Conservation (phyloP, 192 early-diverging fungal species). For the Backusella sp. region DNA sequence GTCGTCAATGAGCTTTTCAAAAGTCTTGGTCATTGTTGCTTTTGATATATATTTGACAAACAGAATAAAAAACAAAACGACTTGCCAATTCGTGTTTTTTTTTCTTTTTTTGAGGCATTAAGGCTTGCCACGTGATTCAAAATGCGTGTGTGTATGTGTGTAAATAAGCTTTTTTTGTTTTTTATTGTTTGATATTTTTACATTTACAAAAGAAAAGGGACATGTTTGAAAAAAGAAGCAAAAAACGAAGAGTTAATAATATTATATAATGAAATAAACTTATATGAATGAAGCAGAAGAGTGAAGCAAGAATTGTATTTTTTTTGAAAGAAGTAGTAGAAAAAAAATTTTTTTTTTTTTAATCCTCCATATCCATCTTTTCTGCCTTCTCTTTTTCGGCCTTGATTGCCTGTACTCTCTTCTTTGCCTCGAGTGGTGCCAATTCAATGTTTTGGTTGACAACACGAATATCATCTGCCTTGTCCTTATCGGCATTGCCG, state of each 20-base stretch:
- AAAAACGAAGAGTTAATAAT: neutral
- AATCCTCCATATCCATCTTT: conserved; percentile 65
- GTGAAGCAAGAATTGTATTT: neutral
- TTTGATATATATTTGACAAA: neutral
- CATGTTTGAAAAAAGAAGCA: neutral
- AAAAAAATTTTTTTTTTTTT: conserved; percentile 11
- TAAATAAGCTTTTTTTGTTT: too few relatives aligned
- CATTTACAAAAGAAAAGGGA: too few relatives aligned
- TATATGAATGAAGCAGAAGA: neutral
- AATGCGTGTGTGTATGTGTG: too few relatives aligned
- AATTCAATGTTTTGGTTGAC: conserved; percentile 90
- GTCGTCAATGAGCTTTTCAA: neutral
- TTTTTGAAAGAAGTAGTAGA: neutral
- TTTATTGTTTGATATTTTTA: too few relatives aligned
- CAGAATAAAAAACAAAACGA: neutral
- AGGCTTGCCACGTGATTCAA: too few relatives aligned
- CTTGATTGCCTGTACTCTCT: conserved; percentile 59
- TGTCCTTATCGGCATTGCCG: conserved; percentile 84
- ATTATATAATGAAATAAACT: conserved; percentile 3
- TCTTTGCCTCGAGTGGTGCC: conserved; percentile 59
- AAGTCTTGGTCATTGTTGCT: neutral
- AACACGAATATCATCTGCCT: conserved; percentile 67
- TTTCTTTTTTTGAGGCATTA: neutral
- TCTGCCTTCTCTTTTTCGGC: conserved; percentile 45
- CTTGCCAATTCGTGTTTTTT: too few relatives aligned